phyloP scores from a whole-genome alignment of 176 grass and related monocot species.

The Thinopyrum elongatum region DNA sequence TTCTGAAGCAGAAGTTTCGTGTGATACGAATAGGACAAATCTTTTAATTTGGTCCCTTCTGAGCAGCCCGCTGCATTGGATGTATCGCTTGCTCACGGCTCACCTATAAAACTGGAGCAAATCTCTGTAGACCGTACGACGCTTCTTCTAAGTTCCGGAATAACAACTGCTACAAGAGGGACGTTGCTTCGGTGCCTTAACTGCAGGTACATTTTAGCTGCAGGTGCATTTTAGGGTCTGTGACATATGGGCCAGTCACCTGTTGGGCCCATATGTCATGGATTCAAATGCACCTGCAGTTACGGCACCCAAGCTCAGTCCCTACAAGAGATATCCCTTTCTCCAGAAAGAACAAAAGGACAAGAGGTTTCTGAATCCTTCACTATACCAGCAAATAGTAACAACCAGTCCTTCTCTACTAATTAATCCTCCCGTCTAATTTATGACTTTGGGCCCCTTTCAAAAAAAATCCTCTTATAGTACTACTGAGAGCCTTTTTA shows the following conservation, averaged over 20 bases:
- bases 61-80: not conserved
- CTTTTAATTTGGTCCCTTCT: not conserved
- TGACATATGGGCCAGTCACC: too few species aligned
- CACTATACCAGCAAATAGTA: slow-evolving; percentile 1
- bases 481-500: too few species aligned
- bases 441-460: too few species aligned
- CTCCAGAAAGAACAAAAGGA: not conserved
- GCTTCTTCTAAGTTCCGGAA: not conserved
- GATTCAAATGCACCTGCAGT: too few species aligned
- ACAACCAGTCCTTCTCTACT: not conserved
- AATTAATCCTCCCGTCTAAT: not conserved
- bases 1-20: not conserved
- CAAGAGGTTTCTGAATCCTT: not conserved
- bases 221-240: too few species aligned
- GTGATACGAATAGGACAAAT: not conserved
- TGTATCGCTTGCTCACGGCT: not conserved
- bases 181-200: too few species aligned
- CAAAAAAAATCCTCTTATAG: too few species aligned
- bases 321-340: not conserved
- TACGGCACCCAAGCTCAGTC: too few species aligned
- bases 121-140: not conserved
- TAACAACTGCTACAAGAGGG: not conserved
- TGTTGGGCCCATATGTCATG: too few species aligned
- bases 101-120: not conserved
- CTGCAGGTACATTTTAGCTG: too few species aligned